Evolutionary conservation across 805 yeast genomes (phyloP).

Genomic region (Monosporozyma yasuniensis): DNA sequence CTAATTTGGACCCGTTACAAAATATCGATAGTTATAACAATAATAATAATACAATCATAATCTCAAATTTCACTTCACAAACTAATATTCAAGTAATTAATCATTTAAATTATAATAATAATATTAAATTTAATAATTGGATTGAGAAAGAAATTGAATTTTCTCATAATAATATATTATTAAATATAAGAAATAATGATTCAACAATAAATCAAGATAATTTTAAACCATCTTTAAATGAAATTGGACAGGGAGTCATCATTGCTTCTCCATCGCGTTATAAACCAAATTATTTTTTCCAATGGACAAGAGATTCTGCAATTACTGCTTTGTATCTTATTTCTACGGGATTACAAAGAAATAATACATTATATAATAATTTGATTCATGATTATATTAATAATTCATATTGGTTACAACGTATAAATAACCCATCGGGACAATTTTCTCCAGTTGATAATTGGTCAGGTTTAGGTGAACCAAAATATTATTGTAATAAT

Average conservation of each 20-base stretch:
- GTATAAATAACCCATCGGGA: conserved; percentile 64
- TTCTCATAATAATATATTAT: conserved; percentile 37
- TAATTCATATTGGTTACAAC: conserved; percentile 52
- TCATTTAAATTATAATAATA: conserved; percentile 50
- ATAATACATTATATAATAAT: not conserved
- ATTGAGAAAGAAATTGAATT: conserved; percentile 32
- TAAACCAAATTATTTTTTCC: conserved; percentile 75
- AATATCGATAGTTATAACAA: too few species aligned
- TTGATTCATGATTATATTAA: conserved; percentile 41
- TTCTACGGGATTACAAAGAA: not conserved
- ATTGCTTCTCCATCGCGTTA: conserved; percentile 74
- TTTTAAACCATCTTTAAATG: not conserved
- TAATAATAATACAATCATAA: not conserved
- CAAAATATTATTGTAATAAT: conserved; percentile 68
- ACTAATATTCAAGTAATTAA: conserved; percentile 59
- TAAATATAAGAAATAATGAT: conserved; percentile 39
- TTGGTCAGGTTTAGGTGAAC: conserved; percentile 72
- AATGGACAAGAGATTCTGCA: conserved; percentile 89
- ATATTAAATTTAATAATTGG: conserved; percentile 29
- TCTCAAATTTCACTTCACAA: not conserved
- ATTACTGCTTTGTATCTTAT: conserved; percentile 40
- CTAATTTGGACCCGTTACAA: too few species aligned
- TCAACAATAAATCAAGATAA: not conserved
- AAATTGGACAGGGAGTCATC: conserved; percentile 46
- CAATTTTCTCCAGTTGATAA: conserved; percentile 30